Percentiles rank a stretch among this genome's conserved stretches.
phyloP scores from a whole-genome alignment of 208 protist genomes.

The Trichomonas vaginalis region DNA sequence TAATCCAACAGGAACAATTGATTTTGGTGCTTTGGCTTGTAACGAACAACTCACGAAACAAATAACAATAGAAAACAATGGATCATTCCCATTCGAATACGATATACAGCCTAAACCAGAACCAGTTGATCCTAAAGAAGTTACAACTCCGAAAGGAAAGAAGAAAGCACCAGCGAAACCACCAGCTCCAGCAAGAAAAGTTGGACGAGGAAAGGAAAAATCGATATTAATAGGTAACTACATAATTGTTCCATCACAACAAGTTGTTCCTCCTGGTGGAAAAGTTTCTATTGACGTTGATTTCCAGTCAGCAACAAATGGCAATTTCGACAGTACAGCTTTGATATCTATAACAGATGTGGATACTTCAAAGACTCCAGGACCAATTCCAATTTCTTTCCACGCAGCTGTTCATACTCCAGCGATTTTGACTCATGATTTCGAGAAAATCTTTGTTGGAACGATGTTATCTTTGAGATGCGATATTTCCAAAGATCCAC shows the following conservation, averaged over 20 bases:
- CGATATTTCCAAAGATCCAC: neutral
- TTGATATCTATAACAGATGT: neutral
- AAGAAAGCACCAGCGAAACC: neutral
- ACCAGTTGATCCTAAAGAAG: neutral
- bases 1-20: neutral
- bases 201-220: neutral
- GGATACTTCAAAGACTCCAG: neutral
- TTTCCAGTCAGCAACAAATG: neutral
- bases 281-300: neutral
- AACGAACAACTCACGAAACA: neutral
- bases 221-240: neutral
- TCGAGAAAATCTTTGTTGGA: neutral
- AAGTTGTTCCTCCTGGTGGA: neutral
- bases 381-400: neutral
- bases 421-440: neutral
- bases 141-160: neutral
- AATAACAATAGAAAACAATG: neutral
- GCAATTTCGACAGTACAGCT: neutral
- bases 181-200: neutral
- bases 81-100: conserved; percentile 5
- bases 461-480: neutral
- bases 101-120: neutral
- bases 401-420: neutral
- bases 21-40: neutral
- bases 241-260: neutral